Conservation (phyloP, 164 flowering plant genomes). For the Paratinospora sagittata region DNA sequence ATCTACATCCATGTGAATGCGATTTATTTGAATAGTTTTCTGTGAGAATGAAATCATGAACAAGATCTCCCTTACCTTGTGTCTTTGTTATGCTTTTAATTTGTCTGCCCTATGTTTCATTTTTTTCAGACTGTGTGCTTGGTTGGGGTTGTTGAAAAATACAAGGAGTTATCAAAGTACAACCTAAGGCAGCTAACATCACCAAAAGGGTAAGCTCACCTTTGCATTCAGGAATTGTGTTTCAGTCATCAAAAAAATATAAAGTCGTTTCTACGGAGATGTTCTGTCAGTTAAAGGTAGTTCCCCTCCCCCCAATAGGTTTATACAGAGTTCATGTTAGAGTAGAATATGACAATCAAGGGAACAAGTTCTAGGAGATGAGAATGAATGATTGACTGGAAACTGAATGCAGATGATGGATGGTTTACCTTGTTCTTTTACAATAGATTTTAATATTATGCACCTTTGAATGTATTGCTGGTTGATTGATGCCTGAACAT, state of each 20-base stretch:
- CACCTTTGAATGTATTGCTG: no score
- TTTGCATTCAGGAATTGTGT: no score
- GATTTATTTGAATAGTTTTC: not conserved
- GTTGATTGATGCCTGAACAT: no score
- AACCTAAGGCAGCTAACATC: constrained; percentile 91
- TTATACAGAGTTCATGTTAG: not conserved
- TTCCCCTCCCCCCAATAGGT: not conserved
- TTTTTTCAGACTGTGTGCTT: constrained; percentile 78
- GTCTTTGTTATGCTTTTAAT: not conserved
- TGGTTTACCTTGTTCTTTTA: no score
- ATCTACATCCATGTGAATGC: not conserved
- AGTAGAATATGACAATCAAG: not conserved
- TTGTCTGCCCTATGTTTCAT: not conserved
- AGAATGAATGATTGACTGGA: not conserved
- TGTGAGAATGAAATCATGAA: not conserved
- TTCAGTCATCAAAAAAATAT: not conserved
- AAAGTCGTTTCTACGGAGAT: not conserved
- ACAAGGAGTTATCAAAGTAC: constrained; percentile 85
- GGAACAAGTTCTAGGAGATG: no score
- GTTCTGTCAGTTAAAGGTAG: not conserved
- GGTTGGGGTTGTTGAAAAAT: constrained; percentile 77
- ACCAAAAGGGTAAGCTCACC: constrained; percentile 20
- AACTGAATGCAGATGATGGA: not conserved
- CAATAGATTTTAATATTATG: no score
- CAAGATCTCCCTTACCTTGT: not conserved